Conservation (phyloP, 306 rosid genomes). For the Trifolium repens region DNA sequence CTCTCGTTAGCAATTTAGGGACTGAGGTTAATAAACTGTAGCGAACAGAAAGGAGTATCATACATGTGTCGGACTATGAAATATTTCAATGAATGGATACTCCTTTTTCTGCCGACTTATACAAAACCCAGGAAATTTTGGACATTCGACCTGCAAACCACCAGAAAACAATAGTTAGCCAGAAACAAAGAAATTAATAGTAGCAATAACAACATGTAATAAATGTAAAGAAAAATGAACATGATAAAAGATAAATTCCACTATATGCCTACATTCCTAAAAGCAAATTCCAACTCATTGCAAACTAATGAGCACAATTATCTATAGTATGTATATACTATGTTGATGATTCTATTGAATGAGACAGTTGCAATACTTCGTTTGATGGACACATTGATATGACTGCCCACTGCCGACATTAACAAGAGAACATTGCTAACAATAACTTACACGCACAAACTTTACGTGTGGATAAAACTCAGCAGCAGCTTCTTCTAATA, state of each 20-base stretch:
- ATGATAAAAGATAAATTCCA: conserved; percentile 6
- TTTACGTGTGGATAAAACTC: conserved; percentile 86
- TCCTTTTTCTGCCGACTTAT: conserved; percentile 84
- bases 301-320: conserved; percentile 15
- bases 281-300: conserved; percentile 27
- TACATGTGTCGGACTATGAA: conserved; percentile 82
- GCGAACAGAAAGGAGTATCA: conserved; percentile 34
- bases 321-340: neutral
- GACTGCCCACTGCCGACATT: neutral
- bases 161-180: conserved; percentile 17
- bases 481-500: conserved; percentile 80
- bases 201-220: neutral
- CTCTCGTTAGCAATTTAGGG: conserved; percentile 2
- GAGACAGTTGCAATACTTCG: neutral
- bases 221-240: neutral
- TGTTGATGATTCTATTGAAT: conserved; percentile 14
- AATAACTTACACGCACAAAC: conserved; percentile 81
- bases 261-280: neutral
- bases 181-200: conserved; percentile 17
- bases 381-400: neutral
- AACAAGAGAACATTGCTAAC: neutral
- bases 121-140: conserved; percentile 96
- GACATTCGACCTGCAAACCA: conserved; percentile 90
- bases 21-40: conserved; percentile 8
- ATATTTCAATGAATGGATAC: conserved; percentile 88